Evolutionary conservation across 1,284 basidiomycete species (phyloP).

Genomic region (Amylostereum areolatum): DNA sequence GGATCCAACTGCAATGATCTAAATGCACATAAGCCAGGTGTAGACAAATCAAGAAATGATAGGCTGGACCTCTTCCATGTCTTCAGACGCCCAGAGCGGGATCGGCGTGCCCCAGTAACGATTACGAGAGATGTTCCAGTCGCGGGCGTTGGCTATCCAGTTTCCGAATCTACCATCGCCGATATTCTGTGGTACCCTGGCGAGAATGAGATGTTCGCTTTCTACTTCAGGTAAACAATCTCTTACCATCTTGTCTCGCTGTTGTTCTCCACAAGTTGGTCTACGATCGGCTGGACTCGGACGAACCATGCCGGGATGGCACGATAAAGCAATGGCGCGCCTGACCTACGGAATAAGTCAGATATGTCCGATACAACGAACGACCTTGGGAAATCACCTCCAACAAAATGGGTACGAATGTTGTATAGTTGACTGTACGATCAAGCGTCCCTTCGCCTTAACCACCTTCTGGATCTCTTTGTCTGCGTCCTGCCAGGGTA

Average conservation of each 20-base stretch:
- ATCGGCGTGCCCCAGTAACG: conserved; percentile 99
- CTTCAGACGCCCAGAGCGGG: conserved; percentile 94
- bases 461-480: conserved; percentile 91
- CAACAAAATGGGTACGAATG: conserved; percentile 98
- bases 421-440: conserved; percentile 82
- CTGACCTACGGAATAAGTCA: conserved; percentile 52
- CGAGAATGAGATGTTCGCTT: not conserved
- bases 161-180: conserved; percentile 94
- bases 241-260: conserved; percentile 82
- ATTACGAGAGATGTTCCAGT: conserved; percentile 99
- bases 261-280: conserved; percentile 90
- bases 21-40: conserved; percentile 4
- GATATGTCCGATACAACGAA: conserved; percentile 5
- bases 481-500: conserved; percentile 79
- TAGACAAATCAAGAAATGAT: not conserved
- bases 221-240: not conserved
- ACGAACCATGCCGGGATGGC: conserved; percentile 98
- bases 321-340: conserved; percentile 94
- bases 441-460: conserved; percentile 83
- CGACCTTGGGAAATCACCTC: conserved; percentile 51
- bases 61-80: conserved; percentile 74
- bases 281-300: conserved; percentile 78
- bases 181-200: conserved; percentile 85
- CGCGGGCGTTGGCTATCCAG: conserved; percentile 96
- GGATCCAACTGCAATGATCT: conserved; percentile 88